These are phyloP conservation scores for Fusarium liriodendri DNA, from an alignment of 2,329 filamentous ascomycete genomes.

Conservation along the genomic window DNA sequence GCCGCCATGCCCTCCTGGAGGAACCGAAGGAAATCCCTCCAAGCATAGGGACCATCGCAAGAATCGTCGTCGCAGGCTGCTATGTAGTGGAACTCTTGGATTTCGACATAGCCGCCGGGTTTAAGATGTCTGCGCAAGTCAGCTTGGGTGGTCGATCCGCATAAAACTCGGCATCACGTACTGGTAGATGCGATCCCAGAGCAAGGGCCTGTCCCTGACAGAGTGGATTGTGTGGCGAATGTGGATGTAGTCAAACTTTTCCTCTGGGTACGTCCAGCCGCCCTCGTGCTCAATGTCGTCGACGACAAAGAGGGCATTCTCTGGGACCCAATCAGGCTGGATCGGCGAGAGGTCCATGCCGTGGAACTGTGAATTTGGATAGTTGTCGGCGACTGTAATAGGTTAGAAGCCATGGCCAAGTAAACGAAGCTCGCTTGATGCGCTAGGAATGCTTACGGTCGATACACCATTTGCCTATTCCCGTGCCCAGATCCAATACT, in stretches of 20 bases:
- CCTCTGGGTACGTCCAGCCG: constrained; percentile 60
- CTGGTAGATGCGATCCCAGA: constrained; percentile 58
- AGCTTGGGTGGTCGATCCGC: not conserved
- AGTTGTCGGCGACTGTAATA: constrained; percentile 58
- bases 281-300: constrained; percentile 64
- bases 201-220: constrained; percentile 53
- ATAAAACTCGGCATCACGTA: constrained; percentile 37
- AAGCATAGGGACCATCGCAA: constrained; percentile 57
- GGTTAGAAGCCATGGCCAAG: constrained; percentile 20
- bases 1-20: constrained; percentile 54
- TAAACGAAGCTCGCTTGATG: not conserved
- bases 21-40: constrained; percentile 58
- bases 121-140: constrained; percentile 57
- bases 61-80: constrained; percentile 59
- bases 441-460: constrained; percentile 54
- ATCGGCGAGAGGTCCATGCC: constrained; percentile 65
- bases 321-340: constrained; percentile 62
- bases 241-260: constrained; percentile 62
- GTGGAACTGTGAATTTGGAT: constrained; percentile 56
- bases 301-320: constrained; percentile 63
- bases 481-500: constrained; percentile 63
- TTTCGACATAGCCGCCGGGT: constrained; percentile 63
- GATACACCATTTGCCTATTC: constrained; percentile 63
- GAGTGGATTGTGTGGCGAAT: constrained; percentile 60
- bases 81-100: constrained; percentile 58